Evolutionary conservation across 768 basidiomycete species (phyloP), one percentile per base, ranked within the genome.

Genomic region (Tulasnella sp.): DNA sequence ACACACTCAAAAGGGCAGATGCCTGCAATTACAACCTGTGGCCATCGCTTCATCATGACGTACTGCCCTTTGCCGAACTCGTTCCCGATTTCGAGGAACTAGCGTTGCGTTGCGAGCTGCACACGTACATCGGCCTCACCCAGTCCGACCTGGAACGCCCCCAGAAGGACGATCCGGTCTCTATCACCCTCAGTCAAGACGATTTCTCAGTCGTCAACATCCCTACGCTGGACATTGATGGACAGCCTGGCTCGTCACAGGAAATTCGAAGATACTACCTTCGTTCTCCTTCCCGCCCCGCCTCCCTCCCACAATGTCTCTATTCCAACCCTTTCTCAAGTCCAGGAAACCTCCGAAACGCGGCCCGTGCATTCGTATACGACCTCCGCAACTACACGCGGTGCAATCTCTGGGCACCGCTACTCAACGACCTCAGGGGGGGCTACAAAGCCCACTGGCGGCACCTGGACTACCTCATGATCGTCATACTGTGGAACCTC

Each of bases 331-430:
- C n/a, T n/a, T n/a, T n/a, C n/a, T n/a, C n/a, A n/a, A n/a, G n/a
- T n/a, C n/a, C n/a, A n/a, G n/a, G n/a, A n/a, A n/a, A n/a, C n/a
- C n/a, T n/a, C n/a, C n/a, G n/a, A n/a, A n/a, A n/a, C n/a, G 63
- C 64, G 31, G 79, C 80, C 61, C 71, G 85, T 36, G 74, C 73
- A 57, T 77, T 70, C 62, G 79, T 82, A 3, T 86, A 86, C 68
- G 75, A 83, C 65, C 72, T 85, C 42, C 73, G 75, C 9, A 78
- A 81, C 62, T 86, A 85, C 64, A 65, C 63, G 32, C 61, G 61
- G 23, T 68, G 69, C 21, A 80, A 73, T 57, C 66, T 70, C 17
- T 85, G 78, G 76, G 85, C 83, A 0, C 84, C 84, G 4, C 82
- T 77, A 61, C 43, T 59, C 31, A 37, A 46, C 32, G 42, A 41